These are phyloP conservation scores for Alternaria angustiovoidea DNA, from an alignment of 2,329 filamentous ascomycete species.

Conservation along the genomic window DNA sequence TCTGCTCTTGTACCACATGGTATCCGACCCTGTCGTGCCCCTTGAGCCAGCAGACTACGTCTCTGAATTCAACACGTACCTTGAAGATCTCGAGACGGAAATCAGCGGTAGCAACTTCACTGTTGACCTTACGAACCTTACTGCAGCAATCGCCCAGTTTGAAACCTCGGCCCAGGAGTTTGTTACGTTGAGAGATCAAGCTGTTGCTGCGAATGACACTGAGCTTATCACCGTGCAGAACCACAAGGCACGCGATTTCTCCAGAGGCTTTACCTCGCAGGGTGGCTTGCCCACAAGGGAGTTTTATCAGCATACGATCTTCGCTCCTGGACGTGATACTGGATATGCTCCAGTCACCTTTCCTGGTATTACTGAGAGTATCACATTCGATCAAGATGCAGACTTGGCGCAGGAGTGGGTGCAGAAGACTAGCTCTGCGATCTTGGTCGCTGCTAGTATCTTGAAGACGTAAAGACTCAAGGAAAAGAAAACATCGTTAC, in stretches of 20 bases:
- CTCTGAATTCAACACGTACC: slow-evolving; percentile 49
- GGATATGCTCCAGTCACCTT: slow-evolving; percentile 51
- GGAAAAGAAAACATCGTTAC: background rate
- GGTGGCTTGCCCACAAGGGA: slow-evolving; percentile 56
- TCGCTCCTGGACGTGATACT: slow-evolving; percentile 56
- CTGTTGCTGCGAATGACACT: slow-evolving; percentile 37
- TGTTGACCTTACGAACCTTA: slow-evolving; percentile 44
- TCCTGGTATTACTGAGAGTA: slow-evolving; percentile 50
- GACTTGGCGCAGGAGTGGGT: slow-evolving; percentile 46
- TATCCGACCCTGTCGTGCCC: slow-evolving; percentile 50
- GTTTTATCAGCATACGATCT: slow-evolving; percentile 58
- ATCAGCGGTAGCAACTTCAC: slow-evolving; percentile 39
- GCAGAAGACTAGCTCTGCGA: slow-evolving; percentile 44
- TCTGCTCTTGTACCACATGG: slow-evolving; percentile 54
- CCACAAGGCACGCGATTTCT: slow-evolving; percentile 57
- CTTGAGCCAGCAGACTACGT: slow-evolving; percentile 52
- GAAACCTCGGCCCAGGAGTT: slow-evolving; percentile 38
- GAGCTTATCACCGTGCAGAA: slow-evolving; percentile 52
- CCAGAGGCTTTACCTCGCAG: slow-evolving; percentile 56
- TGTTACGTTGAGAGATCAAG: slow-evolving; percentile 39
- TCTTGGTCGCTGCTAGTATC: slow-evolving; percentile 44
- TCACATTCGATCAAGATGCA: slow-evolving; percentile 44
- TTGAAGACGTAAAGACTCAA: slow-evolving; percentile 36
- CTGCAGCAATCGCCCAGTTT: slow-evolving; percentile 50
- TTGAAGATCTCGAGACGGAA: slow-evolving; percentile 43